A percentile compares a stretch with the other conserved stretches of the same genome.
Evolutionary conservation across 306 rosid species (phyloP).

Genomic region (Ormosia semicastrata): DNA sequence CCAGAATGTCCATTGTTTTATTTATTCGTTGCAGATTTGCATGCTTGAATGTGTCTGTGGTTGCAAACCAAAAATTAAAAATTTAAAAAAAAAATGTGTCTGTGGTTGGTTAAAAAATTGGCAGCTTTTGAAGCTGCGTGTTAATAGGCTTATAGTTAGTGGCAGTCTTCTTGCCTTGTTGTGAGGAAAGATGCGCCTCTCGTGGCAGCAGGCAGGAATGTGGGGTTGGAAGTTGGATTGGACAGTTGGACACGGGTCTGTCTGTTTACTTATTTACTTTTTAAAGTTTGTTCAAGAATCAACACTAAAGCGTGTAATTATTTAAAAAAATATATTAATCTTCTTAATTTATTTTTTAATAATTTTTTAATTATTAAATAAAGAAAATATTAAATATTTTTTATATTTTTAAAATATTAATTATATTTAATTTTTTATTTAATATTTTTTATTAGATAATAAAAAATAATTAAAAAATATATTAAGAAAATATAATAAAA

Average conservation of each 20-base stretch:
- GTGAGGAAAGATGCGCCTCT: constrained; percentile 32
- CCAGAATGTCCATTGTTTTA: neutral
- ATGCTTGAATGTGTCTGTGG: neutral
- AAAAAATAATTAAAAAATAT: no score
- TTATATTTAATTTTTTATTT: no score
- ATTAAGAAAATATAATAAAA: no score
- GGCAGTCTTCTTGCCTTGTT: constrained; percentile 38
- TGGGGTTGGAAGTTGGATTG: neutral
- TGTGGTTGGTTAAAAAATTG: neutral
- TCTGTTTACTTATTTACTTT: neutral
- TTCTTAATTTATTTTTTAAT: no score
- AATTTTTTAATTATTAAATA: no score
- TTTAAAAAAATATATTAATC: no score
- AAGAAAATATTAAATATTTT: no score
- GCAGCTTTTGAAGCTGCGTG: neutral
- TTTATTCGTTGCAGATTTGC: neutral
- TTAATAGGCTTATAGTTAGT: neutral
- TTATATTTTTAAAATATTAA: no score
- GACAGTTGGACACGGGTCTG: neutral
- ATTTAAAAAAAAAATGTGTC: neutral
- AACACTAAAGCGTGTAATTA: no score
- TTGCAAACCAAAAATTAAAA: no score
- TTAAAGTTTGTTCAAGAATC: neutral
- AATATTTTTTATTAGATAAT: no score
- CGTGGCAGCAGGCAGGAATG: constrained; percentile 1